A percentile compares a stretch with the other conserved stretches of the same genome.
Evolutionary conservation across 768 basidiomycete genomes (phyloP).

Genomic region (Termitomyces sp.): DNA sequence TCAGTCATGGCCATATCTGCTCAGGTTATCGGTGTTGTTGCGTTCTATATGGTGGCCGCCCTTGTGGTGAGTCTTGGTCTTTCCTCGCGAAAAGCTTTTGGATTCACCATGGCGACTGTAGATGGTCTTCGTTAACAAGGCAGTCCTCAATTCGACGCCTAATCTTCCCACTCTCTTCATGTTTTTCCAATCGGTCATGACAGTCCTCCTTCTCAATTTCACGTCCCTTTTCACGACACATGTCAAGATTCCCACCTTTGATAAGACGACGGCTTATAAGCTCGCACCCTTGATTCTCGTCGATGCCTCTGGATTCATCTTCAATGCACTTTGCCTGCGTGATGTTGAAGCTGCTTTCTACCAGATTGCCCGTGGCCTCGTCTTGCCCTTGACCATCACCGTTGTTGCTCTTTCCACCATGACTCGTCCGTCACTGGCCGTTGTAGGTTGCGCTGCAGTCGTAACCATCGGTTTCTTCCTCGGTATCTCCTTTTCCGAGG

Average conservation of each 20-base stretch:
- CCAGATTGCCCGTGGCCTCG: constrained; percentile 74
- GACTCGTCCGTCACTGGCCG: constrained; percentile 50
- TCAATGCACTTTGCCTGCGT: constrained; percentile 21
- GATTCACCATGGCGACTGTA: constrained; percentile 13
- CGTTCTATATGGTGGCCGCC: constrained; percentile 65
- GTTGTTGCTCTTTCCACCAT: constrained; percentile 59
- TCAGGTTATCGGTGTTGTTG: constrained; percentile 34
- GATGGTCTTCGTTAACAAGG: constrained; percentile 66
- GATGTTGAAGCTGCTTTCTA: constrained; percentile 74
- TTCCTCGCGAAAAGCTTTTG: neutral
- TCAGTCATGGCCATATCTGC: constrained; percentile 14
- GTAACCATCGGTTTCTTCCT: constrained; percentile 77
- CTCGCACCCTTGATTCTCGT: constrained; percentile 27
- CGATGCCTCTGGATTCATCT: constrained; percentile 28
- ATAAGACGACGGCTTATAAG: constrained; percentile 14
- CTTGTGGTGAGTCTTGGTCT: constrained; percentile 45
- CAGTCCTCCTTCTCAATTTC: constrained; percentile 20
- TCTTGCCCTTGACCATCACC: constrained; percentile 72
- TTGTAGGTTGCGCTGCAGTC: constrained; percentile 59
- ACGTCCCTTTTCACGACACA: constrained; percentile 17
- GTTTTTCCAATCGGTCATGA: constrained; percentile 24
- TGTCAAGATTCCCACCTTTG: constrained; percentile 20
- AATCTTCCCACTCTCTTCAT: constrained; percentile 23
- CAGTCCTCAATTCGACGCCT: constrained; percentile 20
- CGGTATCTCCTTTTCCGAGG: constrained; percentile 32